A percentile compares a stretch with the other conserved stretches of the same genome.
These are phyloP conservation scores for Strigomonas culicis DNA, from an alignment of 208 protist genomes.

Conservation along the genomic window DNA sequence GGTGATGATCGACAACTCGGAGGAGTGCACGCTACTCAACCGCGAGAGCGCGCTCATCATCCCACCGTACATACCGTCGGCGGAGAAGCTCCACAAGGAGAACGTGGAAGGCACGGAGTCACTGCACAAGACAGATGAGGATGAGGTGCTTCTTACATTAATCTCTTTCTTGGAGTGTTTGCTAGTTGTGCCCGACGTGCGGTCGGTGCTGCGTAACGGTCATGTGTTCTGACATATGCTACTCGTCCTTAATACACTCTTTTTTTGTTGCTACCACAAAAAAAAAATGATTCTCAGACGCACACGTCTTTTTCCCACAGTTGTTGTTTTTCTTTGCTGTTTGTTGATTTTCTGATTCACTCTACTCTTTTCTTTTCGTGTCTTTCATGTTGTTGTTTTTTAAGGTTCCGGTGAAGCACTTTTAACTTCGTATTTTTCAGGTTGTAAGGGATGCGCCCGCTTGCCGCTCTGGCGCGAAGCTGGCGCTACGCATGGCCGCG, in stretches of 20 bases:
- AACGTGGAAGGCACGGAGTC: background rate
- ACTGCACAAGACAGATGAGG: conserved; percentile 25
- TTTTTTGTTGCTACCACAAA: conserved; percentile 4
- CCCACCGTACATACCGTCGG: conserved; percentile 66
- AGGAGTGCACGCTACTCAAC: conserved; percentile 75
- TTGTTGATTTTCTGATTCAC: background rate
- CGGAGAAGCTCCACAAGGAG: conserved; percentile 14
- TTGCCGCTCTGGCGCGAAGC: too few relatives aligned
- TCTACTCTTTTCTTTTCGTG: conserved; percentile 1
- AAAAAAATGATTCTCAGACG: background rate
- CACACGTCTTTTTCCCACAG: background rate
- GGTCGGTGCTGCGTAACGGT: conserved; percentile 72
- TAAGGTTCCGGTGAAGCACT: background rate
- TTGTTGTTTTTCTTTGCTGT: background rate
- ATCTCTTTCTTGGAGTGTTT: conserved; percentile 74
- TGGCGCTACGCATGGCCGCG: too few relatives aligned
- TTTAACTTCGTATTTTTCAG: background rate
- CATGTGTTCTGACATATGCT: conserved; percentile 31
- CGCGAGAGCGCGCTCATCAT: conserved; percentile 80
- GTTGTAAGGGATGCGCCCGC: too few relatives aligned
- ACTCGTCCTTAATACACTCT: background rate
- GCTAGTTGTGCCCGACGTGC: conserved; percentile 76
- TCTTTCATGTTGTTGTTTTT: background rate
- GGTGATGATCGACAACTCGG: conserved; percentile 86
- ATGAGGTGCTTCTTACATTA: conserved; percentile 72